Conservation (phyloP, 73 alveolate species). For the Paramecium pentaurelia region DNA sequence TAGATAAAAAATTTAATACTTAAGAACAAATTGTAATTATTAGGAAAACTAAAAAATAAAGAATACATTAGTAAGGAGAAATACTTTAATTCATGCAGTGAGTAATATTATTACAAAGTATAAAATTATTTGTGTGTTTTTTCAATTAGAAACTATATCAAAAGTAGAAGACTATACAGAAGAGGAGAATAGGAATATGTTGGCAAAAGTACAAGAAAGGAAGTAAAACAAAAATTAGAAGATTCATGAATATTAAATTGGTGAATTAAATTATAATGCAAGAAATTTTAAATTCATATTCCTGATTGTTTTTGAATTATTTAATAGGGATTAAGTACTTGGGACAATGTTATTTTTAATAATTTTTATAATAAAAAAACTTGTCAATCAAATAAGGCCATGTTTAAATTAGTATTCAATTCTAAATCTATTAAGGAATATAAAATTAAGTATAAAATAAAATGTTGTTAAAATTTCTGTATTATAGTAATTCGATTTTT, state of each 20-base stretch:
- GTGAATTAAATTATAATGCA: not conserved
- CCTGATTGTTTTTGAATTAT: too few species aligned
- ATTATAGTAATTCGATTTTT: not conserved
- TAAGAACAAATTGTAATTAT: slow-evolving; percentile 60
- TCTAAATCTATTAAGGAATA: too few species aligned
- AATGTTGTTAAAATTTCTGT: not conserved
- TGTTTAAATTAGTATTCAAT: too few species aligned
- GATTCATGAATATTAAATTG: not conserved
- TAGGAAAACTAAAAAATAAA: slow-evolving; percentile 51
- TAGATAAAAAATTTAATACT: slow-evolving; percentile 14
- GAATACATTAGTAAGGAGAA: slow-evolving; percentile 66
- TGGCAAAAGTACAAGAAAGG: not conserved
- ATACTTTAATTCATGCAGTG: slow-evolving; percentile 56
- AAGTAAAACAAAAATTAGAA: not conserved
- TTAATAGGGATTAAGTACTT: too few species aligned
- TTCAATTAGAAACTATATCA: slow-evolving; percentile 35
- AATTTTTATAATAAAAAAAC: too few species aligned
- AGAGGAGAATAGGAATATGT: not conserved
- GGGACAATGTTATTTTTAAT: too few species aligned
- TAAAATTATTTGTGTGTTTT: not conserved
- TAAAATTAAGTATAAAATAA: too few species aligned
- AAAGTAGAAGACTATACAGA: slow-evolving; percentile 20
- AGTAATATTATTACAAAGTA: slow-evolving; percentile 61
- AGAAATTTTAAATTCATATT: too few species aligned
- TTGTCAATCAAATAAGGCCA: too few species aligned